Conservation (phyloP, 2,329 filamentous ascomycete species). For the Talaromyces sp. region DNA sequence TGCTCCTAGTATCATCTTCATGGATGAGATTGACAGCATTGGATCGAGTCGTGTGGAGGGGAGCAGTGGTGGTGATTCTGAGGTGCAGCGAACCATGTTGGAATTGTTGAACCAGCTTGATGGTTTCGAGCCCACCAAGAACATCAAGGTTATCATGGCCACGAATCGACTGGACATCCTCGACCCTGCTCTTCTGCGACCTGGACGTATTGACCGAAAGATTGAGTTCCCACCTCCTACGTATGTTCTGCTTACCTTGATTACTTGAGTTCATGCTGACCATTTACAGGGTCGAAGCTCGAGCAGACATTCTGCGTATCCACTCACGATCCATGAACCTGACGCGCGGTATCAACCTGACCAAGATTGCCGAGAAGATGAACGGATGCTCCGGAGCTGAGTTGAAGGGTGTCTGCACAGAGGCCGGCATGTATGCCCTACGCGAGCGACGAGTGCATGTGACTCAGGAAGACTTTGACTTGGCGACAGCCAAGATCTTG, state of each 20-base stretch:
- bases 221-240: slow-evolving; percentile 98
- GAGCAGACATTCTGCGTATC: slow-evolving; percentile 95
- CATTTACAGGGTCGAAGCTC: slow-evolving; percentile 67
- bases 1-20: slow-evolving; percentile 98
- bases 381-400: slow-evolving; percentile 97
- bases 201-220: slow-evolving; percentile 97
- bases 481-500: slow-evolving; percentile 97
- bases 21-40: slow-evolving; percentile 99
- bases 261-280: slow-evolving; percentile 21
- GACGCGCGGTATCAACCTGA: slow-evolving; percentile 93
- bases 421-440: slow-evolving; percentile 96
- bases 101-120: slow-evolving; percentile 97
- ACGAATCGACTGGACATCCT: slow-evolving; percentile 97
- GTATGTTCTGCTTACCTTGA: slow-evolving; percentile 31
- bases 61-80: slow-evolving; percentile 89
- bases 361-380: slow-evolving; percentile 99
- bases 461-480: slow-evolving; percentile 97
- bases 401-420: slow-evolving; percentile 97
- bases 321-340: slow-evolving; percentile 98
- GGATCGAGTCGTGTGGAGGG: slow-evolving; percentile 95
- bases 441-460: slow-evolving; percentile 95
- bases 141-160: slow-evolving; percentile 99
- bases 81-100: slow-evolving; percentile 98
- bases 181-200: slow-evolving; percentile 87
- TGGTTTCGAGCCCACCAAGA: slow-evolving; percentile 98